Base-by-base conservation (phyloP, 164 flowering plant species). In the Pachysandra terminalis region DNA sequence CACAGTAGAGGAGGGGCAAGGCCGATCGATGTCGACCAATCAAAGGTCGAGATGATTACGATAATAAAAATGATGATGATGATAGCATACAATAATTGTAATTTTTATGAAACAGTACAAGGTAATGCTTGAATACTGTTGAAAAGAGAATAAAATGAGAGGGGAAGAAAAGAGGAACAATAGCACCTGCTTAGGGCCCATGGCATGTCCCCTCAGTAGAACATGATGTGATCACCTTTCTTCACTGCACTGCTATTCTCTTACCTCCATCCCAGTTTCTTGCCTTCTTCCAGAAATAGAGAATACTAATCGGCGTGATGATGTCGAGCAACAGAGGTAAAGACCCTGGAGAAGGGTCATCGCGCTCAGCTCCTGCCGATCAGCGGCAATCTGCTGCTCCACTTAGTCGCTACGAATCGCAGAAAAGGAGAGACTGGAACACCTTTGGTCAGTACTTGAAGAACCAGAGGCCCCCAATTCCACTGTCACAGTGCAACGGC, bases 111-210 rank as follows among this genome's bases (percentile, higher is more conserved):
- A 57, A 40, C 57, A 65, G 61, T 19, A 27, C 37, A 68, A 68
- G 66, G 37, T 66, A 60, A 65, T 77, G 74, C 67, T 72, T 67
- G 66, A 61, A 64, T 71, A 71, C 61, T 41, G 80, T 59, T 69
- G 45, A 59, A 68, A 62, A 61, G 21, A 68, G 54, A 59, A 51
- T 60, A 45, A 62, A 70, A 63, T 23, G 59, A 52, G 71, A 32
- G n/a, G 68, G 35, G 73, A 67, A 71, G 78, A 75, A 78, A 75
- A 48, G 64, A 64, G 70, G 69, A 81, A 75, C 57, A 74, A 81
- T 79, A 77, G 84, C 89, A 82, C 71, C 79, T 71, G 37, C 41
- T 35, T 22, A 37, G 64, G 86, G 82, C 83, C 91, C 88, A 85
- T 81, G 13, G n/a, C 52, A 70, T 73, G 88, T 84, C 88, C 60